These are phyloP conservation scores for Talaromyces nanjingensis DNA, from an alignment of 495 filamentous ascomycete species.

Conservation along the genomic window DNA sequence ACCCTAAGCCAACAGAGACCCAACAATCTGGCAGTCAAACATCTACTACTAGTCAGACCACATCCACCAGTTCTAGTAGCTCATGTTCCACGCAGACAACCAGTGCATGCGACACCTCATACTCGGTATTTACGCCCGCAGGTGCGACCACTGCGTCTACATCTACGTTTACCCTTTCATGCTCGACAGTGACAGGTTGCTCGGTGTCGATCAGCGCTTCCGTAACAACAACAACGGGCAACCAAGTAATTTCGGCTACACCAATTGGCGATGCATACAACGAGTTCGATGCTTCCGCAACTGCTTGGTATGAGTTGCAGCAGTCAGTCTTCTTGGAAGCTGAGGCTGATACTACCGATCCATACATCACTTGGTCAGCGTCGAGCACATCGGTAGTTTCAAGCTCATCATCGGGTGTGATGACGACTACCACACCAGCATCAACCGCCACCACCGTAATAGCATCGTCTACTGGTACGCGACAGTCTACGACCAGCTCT, in stretches of 20 bases:
- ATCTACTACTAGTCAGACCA: background rate
- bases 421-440: background rate
- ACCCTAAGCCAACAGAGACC: constrained; percentile 1
- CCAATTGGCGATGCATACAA: background rate
- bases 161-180: background rate
- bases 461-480: background rate
- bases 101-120: background rate
- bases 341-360: background rate
- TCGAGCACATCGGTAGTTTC: background rate
- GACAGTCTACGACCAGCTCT: background rate
- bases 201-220: background rate
- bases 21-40: background rate
- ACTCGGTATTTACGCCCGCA: background rate
- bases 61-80: background rate
- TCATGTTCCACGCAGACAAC: background rate
- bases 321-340: background rate
- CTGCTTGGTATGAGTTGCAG: background rate
- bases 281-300: background rate
- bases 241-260: background rate
- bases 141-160: background rate
- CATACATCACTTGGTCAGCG: background rate
- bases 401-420: background rate
- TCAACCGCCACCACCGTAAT: background rate
- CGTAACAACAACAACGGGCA: background rate
- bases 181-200: background rate